Conservation (phyloP, 2,329 filamentous ascomycete genomes). For the Penicillium sp. region DNA sequence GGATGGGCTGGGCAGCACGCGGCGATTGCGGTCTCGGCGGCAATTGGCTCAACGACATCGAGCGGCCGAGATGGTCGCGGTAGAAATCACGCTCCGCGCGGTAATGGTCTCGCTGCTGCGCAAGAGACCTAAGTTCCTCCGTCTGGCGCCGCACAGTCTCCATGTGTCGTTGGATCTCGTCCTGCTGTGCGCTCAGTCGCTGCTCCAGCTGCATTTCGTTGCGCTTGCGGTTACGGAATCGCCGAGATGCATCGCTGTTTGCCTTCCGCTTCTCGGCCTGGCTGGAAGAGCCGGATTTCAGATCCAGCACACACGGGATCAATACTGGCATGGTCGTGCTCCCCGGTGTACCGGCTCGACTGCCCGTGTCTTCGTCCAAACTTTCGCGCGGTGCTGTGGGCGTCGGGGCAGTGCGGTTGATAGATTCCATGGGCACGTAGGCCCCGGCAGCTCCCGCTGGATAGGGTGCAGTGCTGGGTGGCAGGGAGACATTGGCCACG, state of each 20-base stretch:
- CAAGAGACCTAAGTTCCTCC: constrained; percentile 35
- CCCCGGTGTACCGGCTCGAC: constrained; percentile 13
- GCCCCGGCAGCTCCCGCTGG: constrained; percentile 19
- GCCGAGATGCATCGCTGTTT: constrained; percentile 43
- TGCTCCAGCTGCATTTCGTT: constrained; percentile 42
- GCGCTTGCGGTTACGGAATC: constrained; percentile 44
- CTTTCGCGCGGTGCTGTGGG: constrained; percentile 20
- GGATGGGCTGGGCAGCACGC: constrained; percentile 10
- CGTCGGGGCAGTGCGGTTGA: constrained; percentile 24
- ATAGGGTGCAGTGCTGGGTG: constrained; percentile 17
- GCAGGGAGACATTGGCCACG: constrained; percentile 20
- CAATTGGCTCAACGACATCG: constrained; percentile 26
- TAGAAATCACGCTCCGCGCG: constrained; percentile 42
- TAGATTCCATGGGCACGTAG: constrained; percentile 28
- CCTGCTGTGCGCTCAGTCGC: constrained; percentile 36
- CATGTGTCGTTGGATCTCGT: constrained; percentile 35
- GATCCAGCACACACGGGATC: constrained; percentile 40
- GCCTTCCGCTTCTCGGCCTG: constrained; percentile 44
- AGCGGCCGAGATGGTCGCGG: constrained; percentile 33
- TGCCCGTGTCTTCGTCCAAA: constrained; percentile 18
- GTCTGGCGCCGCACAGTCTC: constrained; percentile 31
- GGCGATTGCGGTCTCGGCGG: constrained; percentile 35
- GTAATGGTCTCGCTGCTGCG: constrained; percentile 40
- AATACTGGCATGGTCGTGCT: constrained; percentile 23
- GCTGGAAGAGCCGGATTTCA: constrained; percentile 42